A percentile compares a stretch with the other conserved stretches of the same genome.
phyloP scores from a whole-genome alignment of 208 protist genomes.

The Leishmania braziliensis region DNA sequence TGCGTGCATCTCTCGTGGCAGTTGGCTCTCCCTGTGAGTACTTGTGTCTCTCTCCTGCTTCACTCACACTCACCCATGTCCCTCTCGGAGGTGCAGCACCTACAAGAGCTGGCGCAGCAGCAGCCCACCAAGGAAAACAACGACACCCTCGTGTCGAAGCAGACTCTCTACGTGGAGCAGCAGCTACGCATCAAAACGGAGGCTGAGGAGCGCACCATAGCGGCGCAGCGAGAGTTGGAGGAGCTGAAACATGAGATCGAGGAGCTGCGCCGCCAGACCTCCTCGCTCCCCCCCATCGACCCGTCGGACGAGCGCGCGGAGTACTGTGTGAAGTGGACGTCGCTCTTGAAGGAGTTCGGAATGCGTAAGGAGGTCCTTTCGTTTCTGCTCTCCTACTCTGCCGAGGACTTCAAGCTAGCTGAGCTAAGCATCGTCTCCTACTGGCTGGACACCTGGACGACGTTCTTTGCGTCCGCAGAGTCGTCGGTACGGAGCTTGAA shows the following conservation, averaged over 20 bases:
- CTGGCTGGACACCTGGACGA: conserved; percentile 68
- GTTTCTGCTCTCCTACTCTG: conserved; percentile 50
- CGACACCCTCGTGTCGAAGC: conserved; percentile 33
- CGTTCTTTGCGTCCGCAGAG: conserved; percentile 49
- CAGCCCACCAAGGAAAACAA: conserved; percentile 27
- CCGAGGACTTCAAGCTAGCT: conserved; percentile 47
- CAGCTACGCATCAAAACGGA: conserved; percentile 17
- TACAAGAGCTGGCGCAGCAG: conserved; percentile 26
- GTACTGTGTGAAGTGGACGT: conserved; percentile 39
- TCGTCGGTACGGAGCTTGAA: conserved; percentile 43
- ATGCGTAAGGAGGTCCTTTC: conserved; percentile 53
- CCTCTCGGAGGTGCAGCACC: conserved; percentile 22
- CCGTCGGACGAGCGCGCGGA: conserved; percentile 16
- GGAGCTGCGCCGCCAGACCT: conserved; percentile 28
- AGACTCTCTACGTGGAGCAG: conserved; percentile 30
- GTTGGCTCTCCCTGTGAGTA: too few species aligned
- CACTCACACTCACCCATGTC: conserved; percentile 28
- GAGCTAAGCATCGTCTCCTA: conserved; percentile 48
- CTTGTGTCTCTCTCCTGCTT: not conserved
- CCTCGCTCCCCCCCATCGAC: not conserved
- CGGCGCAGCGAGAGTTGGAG: conserved; percentile 4
- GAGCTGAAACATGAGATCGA: conserved; percentile 14
- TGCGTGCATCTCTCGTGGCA: not conserved
- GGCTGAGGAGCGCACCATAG: conserved; percentile 14
- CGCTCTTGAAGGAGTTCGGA: conserved; percentile 51